Base-by-base conservation (phyloP, 345 rosid species). In the Gossypium turneri region DNA sequence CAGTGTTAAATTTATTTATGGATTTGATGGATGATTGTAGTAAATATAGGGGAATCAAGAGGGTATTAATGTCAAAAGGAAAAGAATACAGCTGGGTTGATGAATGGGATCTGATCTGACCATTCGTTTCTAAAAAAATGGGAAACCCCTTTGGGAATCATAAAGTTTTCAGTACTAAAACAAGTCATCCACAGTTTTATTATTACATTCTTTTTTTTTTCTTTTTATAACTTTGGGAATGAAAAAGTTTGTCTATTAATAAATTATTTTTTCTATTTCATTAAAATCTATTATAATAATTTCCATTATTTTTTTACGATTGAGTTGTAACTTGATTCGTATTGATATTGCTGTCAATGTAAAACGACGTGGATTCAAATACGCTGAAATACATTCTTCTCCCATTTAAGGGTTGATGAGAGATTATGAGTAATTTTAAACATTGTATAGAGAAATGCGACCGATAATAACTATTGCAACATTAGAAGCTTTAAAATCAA, bases 81-180 rank as follows among this genome's bases (percentile, higher is more conserved):
- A 57, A 12, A 17, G 52, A 11, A 51, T 34, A 68, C 82, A 77
- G 81, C 79, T 74, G 79, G 83, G 67, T 24, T 38, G 67, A 20
- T 73, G 75, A 55, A 55, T 55, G 51, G 50, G 59, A 55, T 55
- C 59, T 53, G 79, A 71, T 73, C 83, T 80, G 77, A 77, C 81
- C 62, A 22, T 68, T 74, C 61, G 22, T 20, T 38, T 12, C 19
- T n/a, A 51, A 60, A 67, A 76, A 72, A 76, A 74, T 62, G 57
- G 66, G 73, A 76, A 69, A 69, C 24, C 45, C 44, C 67, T 68
- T 79, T 61, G 80, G 80, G 68, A 79, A 79, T 77, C 70, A 81
- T 75, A 47, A 75, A 81, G 65, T 44, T 79, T 34, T 25, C 17
- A 69, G 12, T 72, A 22, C 81, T 61, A 75, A 75, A 67, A 20